Evolutionary conservation across 805 yeast species (phyloP), one percentile per base, ranked within the genome.

Genomic region (Schizosaccharomyces japonicus): DNA sequence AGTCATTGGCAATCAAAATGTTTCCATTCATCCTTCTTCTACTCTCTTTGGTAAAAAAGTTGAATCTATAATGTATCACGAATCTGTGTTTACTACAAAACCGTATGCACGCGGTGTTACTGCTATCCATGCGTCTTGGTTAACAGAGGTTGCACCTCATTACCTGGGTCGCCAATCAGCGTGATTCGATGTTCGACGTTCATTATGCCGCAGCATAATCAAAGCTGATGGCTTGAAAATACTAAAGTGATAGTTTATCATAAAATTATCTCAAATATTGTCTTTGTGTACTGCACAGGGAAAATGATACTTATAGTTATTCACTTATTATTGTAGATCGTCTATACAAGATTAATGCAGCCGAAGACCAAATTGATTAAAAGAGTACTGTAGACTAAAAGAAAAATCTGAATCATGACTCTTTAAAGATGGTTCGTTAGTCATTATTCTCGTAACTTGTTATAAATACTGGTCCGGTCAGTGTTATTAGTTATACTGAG

Each of bases 71-170:
- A 78, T 90, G 92, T 90, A 83, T 64, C 76, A 84, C 32, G 98
- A 90, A 62, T 85, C 81, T 58, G 95, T 90, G 5, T 87, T 72
- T 59, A 90, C 98, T 0, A 72, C 85, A 11, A 83, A 83, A 60
- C 94, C 94, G 0, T 90, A 85, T 57, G 96, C 93, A 0, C 69
- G 98, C 55, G 78, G 69, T 52, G 94, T 85, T n/a, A 76, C 84
- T 45, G 75, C 78, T 13, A 70, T 90, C 25, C 80, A 82, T 57
- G 63, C 82, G 48, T 71, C 73, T 13, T 87, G 96, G 96, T 62
- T 90, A 45, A 87, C 80, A 57, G 90, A 80, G 52, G 68, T 76
- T 2, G 80, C 84, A 15, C 46, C 33, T 27, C 46, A 42, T 27
- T 42, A 36, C 27, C 42, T 36, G 17, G 42, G 27, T 27, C 42